phyloP scores from a whole-genome alignment of 2,329 filamentous ascomycete genomes.

The Triangularia verruculosa region DNA sequence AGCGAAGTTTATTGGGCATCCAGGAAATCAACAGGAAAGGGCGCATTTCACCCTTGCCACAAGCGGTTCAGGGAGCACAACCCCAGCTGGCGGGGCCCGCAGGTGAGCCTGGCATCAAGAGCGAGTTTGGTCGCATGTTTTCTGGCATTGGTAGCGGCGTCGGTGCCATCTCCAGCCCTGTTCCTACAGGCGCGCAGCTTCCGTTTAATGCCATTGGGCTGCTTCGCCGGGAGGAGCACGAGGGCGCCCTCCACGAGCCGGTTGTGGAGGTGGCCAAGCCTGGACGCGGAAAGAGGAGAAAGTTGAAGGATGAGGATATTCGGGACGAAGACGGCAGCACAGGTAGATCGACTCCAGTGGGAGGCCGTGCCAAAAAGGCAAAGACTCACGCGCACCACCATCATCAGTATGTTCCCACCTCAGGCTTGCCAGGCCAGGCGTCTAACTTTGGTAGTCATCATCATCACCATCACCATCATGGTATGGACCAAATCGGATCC shows the following conservation, averaged over 20 bases:
- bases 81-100: slow-evolving; percentile 73
- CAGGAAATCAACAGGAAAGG: slow-evolving; percentile 80
- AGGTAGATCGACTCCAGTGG: slow-evolving; percentile 59
- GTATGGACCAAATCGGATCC: slow-evolving; percentile 44
- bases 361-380: slow-evolving; percentile 57
- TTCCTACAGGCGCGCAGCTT: slow-evolving; percentile 41
- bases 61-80: slow-evolving; percentile 90
- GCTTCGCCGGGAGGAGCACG: slow-evolving; percentile 53
- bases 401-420: slow-evolving; percentile 56
- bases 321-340: slow-evolving; percentile 65
- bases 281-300: slow-evolving; percentile 60
- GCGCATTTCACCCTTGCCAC: slow-evolving; percentile 81
- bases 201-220: slow-evolving; percentile 47
- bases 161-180: slow-evolving; percentile 51
- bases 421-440: neutral
- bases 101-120: slow-evolving; percentile 87
- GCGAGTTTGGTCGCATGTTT: slow-evolving; percentile 91
- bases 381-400: slow-evolving; percentile 66
- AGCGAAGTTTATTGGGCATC: slow-evolving; percentile 69
- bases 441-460: slow-evolving; percentile 41
- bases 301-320: slow-evolving; percentile 72
- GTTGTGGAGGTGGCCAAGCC: slow-evolving; percentile 42
- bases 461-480: slow-evolving; percentile 60
- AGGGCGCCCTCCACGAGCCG: slow-evolving; percentile 44
- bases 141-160: slow-evolving; percentile 74